These are phyloP conservation scores for Blastocystis sp. DNA, from an alignment of 352 stramenopile species.

Conservation along the genomic window DNA sequence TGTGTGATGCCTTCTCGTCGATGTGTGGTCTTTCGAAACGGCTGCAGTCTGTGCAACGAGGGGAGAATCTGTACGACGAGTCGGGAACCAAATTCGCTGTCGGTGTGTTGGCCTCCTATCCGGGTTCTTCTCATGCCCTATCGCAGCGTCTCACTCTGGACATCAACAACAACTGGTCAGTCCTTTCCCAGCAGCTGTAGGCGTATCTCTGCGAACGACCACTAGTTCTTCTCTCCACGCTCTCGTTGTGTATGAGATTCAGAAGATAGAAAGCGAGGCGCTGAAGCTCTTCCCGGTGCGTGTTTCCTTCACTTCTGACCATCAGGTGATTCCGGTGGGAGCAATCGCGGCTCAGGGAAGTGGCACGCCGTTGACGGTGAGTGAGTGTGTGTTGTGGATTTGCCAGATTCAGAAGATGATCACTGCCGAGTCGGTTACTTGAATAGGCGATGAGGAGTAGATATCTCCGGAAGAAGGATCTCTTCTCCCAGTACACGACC, in stretches of 20 bases:
- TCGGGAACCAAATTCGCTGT: neutral
- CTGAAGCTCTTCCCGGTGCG: neutral
- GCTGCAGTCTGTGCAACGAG: neutral
- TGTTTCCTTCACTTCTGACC: neutral
- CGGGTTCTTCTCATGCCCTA: neutral
- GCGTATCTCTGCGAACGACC: neutral
- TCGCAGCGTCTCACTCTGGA: neutral
- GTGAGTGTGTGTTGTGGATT: slow-evolving; percentile 40
- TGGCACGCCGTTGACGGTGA: neutral
- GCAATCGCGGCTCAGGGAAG: neutral
- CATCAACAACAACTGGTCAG: slow-evolving; percentile 32
- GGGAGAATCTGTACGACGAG: neutral
- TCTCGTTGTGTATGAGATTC: slow-evolving; percentile 15
- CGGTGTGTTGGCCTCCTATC: neutral
- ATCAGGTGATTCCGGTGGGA: slow-evolving; percentile 4
- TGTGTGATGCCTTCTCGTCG: slow-evolving; percentile 28
- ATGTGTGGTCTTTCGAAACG: slow-evolving; percentile 14
- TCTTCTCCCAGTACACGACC: slow-evolving; percentile 46
- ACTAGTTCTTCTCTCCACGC: slow-evolving; percentile 4
- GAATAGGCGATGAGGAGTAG: neutral
- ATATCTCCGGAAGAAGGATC: slow-evolving; percentile 28
- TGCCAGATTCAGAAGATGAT: slow-evolving; percentile 41
- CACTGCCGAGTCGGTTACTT: neutral
- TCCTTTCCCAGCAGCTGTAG: slow-evolving; percentile 32
- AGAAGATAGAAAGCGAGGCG: slow-evolving; percentile 11